Evolutionary conservation across 305 asterid genomes (phyloP).

Genomic region (Fraxinus baroniana): DNA sequence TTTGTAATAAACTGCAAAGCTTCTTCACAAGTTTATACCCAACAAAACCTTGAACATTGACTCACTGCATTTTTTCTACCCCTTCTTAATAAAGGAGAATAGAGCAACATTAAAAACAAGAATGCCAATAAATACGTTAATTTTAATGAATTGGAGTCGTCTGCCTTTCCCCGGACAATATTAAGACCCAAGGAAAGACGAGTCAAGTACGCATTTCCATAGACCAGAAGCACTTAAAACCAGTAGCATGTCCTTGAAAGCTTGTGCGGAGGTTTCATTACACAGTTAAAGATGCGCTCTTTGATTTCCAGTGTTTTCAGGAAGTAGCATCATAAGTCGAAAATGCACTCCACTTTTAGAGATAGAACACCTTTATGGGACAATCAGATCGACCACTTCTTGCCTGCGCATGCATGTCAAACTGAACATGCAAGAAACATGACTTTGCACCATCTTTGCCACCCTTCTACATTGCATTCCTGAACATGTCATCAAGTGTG

Average conservation of each 20-base stretch:
- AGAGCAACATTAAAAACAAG: not conserved
- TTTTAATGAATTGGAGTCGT: not conserved
- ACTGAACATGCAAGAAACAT: not conserved
- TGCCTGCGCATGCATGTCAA: not conserved
- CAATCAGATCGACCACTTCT: not conserved
- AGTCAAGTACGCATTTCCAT: not conserved
- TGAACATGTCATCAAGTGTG: not conserved
- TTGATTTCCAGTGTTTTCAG: conserved; percentile 49
- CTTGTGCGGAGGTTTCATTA: conserved; percentile 22
- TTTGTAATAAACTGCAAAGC: not conserved
- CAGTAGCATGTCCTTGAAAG: not conserved
- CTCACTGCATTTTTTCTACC: not conserved
- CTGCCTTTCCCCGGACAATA: not conserved
- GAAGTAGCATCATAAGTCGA: not conserved
- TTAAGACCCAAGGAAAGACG: not conserved
- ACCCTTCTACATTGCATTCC: not conserved
- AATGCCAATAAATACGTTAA: conserved; percentile 3
- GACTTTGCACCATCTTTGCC: not conserved
- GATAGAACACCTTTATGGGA: not conserved
- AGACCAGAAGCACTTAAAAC: not conserved
- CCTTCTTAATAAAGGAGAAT: not conserved
- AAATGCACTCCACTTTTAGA: not conserved
- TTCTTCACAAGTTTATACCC: not conserved
- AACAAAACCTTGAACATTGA: not conserved
- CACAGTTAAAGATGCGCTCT: conserved; percentile 53